These are phyloP conservation scores for Penicillium sp. DNA, from an alignment of 2,329 filamentous ascomycete species.

Conservation along the genomic window DNA sequence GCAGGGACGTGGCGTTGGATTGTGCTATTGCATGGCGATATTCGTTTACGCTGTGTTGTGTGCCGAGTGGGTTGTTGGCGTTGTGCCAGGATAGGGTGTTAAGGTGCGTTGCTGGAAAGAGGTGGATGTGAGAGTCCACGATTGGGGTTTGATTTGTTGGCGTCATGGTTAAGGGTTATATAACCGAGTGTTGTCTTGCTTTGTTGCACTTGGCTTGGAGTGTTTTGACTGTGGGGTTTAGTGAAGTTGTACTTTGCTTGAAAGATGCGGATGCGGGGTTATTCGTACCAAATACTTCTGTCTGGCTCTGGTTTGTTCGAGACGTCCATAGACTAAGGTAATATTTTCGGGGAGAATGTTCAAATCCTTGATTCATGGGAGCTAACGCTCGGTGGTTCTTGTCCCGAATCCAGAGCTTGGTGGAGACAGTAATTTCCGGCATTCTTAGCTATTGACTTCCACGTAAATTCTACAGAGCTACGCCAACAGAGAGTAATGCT, in stretches of 20 bases:
- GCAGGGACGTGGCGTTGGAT: slow-evolving; percentile 14
- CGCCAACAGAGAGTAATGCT: not conserved
- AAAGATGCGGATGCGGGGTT: not conserved
- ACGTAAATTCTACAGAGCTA: not conserved
- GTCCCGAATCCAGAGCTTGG: not conserved
- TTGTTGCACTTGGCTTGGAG: too few species aligned
- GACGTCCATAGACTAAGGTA: not conserved
- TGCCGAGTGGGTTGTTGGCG: slow-evolving; percentile 57
- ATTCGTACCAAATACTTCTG: not conserved
- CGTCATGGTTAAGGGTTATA: not conserved
- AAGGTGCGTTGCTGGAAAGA: slow-evolving; percentile 70
- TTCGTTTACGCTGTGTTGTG: slow-evolving; percentile 63
- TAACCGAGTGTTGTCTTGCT: not conserved
- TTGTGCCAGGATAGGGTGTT: slow-evolving; percentile 68
- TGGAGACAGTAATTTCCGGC: not conserved
- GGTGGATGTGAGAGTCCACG: slow-evolving; percentile 89
- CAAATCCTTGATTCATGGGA: not conserved
- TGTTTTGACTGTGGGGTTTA: not conserved
- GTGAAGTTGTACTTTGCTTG: not conserved
- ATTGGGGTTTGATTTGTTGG: slow-evolving; percentile 45
- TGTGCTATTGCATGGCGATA: slow-evolving; percentile 51
- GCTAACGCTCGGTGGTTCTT: not conserved
- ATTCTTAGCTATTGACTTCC: not conserved
- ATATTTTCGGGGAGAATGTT: not conserved
- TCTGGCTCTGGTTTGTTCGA: not conserved